These are phyloP conservation scores for Cladosporium sp. DNA, from an alignment of 2,329 filamentous ascomycete species.

Conservation along the genomic window DNA sequence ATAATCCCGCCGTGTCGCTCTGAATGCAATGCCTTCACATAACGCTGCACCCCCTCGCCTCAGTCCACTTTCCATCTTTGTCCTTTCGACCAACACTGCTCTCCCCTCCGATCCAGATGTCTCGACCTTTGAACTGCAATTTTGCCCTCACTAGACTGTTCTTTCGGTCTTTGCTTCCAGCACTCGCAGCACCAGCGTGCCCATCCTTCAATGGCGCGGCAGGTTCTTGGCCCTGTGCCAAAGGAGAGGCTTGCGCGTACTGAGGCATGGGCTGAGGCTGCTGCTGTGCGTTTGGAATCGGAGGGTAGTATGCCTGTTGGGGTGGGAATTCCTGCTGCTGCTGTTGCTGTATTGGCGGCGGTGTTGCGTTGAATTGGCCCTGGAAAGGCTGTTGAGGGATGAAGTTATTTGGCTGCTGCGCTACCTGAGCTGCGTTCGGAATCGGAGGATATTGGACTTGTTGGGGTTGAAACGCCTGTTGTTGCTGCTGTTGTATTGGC, in stretches of 20 bases:
- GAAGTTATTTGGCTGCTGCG: neutral
- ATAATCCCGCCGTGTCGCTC: neutral
- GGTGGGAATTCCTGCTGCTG: neutral
- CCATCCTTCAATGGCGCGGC: neutral
- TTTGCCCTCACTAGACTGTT: neutral
- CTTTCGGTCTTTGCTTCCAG: neutral
- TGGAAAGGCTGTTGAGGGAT: neutral
- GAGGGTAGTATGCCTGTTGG: neutral
- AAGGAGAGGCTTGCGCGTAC: neutral
- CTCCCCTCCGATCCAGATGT: neutral
- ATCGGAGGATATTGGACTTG: neutral
- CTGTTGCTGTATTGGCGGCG: neutral
- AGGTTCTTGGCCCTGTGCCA: neutral
- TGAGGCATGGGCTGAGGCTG: neutral
- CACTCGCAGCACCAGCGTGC: neutral
- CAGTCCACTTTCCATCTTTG: conserved; percentile 13
- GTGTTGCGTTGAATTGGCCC: neutral
- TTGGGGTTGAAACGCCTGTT: neutral
- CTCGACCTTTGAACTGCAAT: neutral
- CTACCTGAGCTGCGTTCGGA: neutral
- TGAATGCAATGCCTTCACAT: neutral
- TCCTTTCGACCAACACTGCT: conserved; percentile 14
- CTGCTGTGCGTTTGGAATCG: neutral
- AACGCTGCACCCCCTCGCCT: conserved; percentile 6
- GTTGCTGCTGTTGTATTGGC: neutral